A percentile compares a stretch with the other conserved stretches of the same genome.
These are phyloP conservation scores for Claviceps pazoutovae DNA, from an alignment of 2,329 filamentous ascomycete species.

Conservation along the genomic window DNA sequence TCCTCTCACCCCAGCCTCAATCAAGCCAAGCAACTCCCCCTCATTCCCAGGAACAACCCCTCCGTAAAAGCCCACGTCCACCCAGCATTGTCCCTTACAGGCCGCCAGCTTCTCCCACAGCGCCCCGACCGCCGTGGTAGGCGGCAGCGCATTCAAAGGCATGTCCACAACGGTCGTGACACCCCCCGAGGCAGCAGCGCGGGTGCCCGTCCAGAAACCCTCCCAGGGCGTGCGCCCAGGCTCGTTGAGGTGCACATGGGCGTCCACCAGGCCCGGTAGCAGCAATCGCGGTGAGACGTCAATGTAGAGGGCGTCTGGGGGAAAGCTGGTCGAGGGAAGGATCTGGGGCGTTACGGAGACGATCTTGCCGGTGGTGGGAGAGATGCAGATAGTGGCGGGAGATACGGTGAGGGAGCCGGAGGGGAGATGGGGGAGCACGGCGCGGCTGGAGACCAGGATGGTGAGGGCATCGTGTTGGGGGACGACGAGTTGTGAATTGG, in stretches of 20 bases:
- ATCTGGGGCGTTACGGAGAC: slow-evolving; percentile 58
- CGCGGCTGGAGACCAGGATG: slow-evolving; percentile 72
- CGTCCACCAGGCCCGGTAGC: slow-evolving; percentile 84
- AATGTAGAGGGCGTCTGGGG: slow-evolving; percentile 55
- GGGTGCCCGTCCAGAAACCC: slow-evolving; percentile 88
- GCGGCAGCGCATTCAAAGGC: slow-evolving; percentile 93
- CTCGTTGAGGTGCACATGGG: slow-evolving; percentile 95
- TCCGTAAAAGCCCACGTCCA: slow-evolving; percentile 97
- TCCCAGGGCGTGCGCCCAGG: slow-evolving; percentile 97
- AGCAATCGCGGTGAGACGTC: slow-evolving; percentile 78
- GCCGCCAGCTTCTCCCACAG: slow-evolving; percentile 77
- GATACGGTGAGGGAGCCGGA: slow-evolving; percentile 50
- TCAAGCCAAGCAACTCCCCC: slow-evolving; percentile 61
- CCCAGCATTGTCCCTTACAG: slow-evolving; percentile 82
- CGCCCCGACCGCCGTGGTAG: slow-evolving; percentile 75
- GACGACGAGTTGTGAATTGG: slow-evolving; percentile 14
- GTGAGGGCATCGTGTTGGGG: slow-evolving; percentile 30
- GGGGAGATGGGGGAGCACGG: slow-evolving; percentile 59
- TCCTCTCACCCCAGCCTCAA: slow-evolving; percentile 75
- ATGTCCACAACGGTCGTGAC: slow-evolving; percentile 97
- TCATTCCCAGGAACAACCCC: slow-evolving; percentile 87
- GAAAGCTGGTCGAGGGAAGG: slow-evolving; percentile 63
- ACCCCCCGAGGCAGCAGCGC: slow-evolving; percentile 85
- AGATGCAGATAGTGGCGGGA: slow-evolving; percentile 72
- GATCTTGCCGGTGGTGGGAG: slow-evolving; percentile 70